A percentile compares a stretch with the other conserved stretches of the same genome.
These are phyloP conservation scores for Crithidia thermophila DNA, from an alignment of 208 protist genomes.

Conservation along the genomic window DNA sequence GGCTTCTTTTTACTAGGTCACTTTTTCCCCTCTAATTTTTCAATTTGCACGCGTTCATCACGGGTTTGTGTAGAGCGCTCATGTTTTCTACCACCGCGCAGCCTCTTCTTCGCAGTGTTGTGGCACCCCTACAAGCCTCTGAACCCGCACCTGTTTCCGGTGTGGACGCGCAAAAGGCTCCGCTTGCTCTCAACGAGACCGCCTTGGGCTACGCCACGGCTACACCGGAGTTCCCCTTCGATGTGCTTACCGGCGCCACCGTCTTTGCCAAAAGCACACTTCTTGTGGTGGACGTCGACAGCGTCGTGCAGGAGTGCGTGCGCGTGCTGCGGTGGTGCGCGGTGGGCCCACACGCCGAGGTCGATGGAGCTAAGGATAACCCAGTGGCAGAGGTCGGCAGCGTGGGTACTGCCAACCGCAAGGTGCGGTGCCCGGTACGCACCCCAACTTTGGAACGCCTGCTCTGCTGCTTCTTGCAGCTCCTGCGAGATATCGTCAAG, in stretches of 20 bases:
- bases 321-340: conserved; percentile 8
- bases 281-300: conserved; percentile 17
- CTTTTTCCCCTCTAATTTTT: too few relatives aligned
- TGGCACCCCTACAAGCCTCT: too few relatives aligned
- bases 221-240: conserved; percentile 12
- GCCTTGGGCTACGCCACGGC: not conserved
- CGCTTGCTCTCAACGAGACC: not conserved
- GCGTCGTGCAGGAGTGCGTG: conserved; percentile 21
- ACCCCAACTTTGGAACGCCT: conserved; percentile 4
- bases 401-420: not conserved
- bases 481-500: not conserved
- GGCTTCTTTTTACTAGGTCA: too few relatives aligned
- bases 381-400: not conserved
- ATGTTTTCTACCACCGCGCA: too few relatives aligned
- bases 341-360: too few relatives aligned
- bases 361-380: too few relatives aligned
- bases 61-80: too few relatives aligned
- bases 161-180: too few relatives aligned
- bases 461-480: conserved; percentile 17
- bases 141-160: too few relatives aligned
- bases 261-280: conserved; percentile 6
- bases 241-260: conserved; percentile 6
- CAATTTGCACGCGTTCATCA: too few relatives aligned
- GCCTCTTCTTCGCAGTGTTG: too few relatives aligned
- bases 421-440: not conserved